Base-by-base conservation (phyloP, 1,284 basidiomycete genomes). In the Trametes hirsuta region DNA sequence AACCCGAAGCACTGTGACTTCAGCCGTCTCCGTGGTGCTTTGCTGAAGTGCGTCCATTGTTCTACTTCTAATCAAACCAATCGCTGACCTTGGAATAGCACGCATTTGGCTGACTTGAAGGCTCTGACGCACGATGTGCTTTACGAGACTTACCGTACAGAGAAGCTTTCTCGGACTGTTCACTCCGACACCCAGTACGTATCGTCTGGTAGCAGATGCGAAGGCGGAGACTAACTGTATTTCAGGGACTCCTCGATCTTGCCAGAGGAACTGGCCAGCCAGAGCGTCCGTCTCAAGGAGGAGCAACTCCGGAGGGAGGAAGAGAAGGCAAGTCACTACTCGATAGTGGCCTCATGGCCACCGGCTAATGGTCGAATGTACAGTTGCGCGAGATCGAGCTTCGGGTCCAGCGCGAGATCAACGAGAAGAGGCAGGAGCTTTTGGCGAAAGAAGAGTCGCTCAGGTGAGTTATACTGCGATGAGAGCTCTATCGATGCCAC, bases 1-100 rank as follows among this genome's bases (percentile, higher is more conserved):
- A 98, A 99, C 78, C 95, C 95, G 22, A 93, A 94, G 76, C 97
- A 99, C 81, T 97, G 94, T 36, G 97, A 99, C 81, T 99, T 99
- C 75, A 91, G 90, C 71, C 84, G 95, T 56, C 86, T 99, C 59
- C 84, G 97, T 69, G 90, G 90, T 65, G 96, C 97, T 50, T 81
- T 99, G 60, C 84, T 99, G 67, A 90, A 90, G 93, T 95, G 72
- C 71, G 81, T 71, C 9, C 0, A 6, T 5, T 37, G 22, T 35
- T 14, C 58, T 41, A 36, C 22, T 5, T 12, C n/a, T 22, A 41
- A 30, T 22, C 15, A 36, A 47, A 15, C 24, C 21, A 40, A 30
- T 2, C 46, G 40, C 59, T 55, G 36, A 47, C 50, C 50, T 51
- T 47, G 12, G 15, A 49, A 58, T 61, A 97, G 93, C 77, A 95